Percentiles rank a stretch among this genome's conserved stretches.
phyloP scores from a whole-genome alignment of 352 stramenopile species.

The Globisporangium takayamanum region DNA sequence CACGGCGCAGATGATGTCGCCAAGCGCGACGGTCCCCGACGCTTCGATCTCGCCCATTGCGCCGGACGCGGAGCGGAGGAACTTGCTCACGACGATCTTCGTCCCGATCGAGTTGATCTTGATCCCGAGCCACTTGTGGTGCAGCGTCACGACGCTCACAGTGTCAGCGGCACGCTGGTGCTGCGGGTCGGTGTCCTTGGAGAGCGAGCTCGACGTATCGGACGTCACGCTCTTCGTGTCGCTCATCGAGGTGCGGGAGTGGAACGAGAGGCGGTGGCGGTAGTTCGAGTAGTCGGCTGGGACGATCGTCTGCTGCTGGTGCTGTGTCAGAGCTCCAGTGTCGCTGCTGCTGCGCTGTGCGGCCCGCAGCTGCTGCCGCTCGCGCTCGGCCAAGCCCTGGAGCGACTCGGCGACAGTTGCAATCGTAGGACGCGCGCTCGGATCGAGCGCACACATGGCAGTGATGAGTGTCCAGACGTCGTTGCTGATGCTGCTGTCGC shows the following conservation, averaged over 20 bases:
- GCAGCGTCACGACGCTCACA: constrained; percentile 37
- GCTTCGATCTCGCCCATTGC: constrained; percentile 64
- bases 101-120: constrained; percentile 77
- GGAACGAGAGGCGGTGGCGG: constrained; percentile 17
- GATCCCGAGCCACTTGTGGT: constrained; percentile 66
- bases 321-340: not conserved
- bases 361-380: not conserved
- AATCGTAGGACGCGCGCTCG: constrained; percentile 5
- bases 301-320: not conserved
- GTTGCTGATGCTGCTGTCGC: constrained; percentile 31
- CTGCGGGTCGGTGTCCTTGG: constrained; percentile 2
- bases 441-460: constrained; percentile 48
- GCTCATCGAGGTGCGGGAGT: constrained; percentile 8
- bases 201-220: not conserved
- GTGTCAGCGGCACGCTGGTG: constrained; percentile 7
- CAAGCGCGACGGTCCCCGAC: constrained; percentile 46
- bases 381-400: not conserved
- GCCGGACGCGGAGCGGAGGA: constrained; percentile 46
- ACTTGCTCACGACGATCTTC: constrained; percentile 68
- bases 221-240: constrained; percentile 9
- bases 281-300: constrained; percentile 8
- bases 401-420: not conserved
- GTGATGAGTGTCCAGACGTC: constrained; percentile 38
- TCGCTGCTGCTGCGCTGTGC: not conserved
- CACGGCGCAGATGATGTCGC: constrained; percentile 58